Percentiles rank a stretch among this genome's conserved stretches.
phyloP scores from a whole-genome alignment of 352 stramenopile species.

The Globisporangium heterothallicum region DNA sequence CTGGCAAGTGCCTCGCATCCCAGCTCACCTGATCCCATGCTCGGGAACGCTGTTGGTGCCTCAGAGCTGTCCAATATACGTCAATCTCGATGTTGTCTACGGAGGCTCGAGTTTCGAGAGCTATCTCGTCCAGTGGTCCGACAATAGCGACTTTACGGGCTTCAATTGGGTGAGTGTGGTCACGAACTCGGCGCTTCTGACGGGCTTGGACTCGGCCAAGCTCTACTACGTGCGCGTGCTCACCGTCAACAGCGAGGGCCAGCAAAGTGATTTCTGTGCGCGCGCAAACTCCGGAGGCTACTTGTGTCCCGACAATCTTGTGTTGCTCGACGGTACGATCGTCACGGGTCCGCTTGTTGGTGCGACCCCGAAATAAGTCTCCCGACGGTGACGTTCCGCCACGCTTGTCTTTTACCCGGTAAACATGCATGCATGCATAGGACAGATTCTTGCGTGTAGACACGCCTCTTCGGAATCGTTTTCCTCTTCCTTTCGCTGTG shows the following conservation, averaged over 20 bases:
- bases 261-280: constrained; percentile 66
- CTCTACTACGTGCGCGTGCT: constrained; percentile 82
- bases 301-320: constrained; percentile 67
- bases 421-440: too few species aligned
- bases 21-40: constrained; percentile 65
- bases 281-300: constrained; percentile 47
- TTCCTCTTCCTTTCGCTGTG: too few species aligned
- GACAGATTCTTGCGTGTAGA: too few species aligned
- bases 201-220: constrained; percentile 61
- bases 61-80: constrained; percentile 46
- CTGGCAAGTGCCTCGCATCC: constrained; percentile 62
- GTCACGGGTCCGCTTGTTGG: constrained; percentile 51
- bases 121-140: constrained; percentile 93
- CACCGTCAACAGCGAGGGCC: constrained; percentile 71
- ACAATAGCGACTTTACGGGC: constrained; percentile 61
- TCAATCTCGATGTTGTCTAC: constrained; percentile 85
- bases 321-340: constrained; percentile 57
- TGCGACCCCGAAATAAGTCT: constrained; percentile 21
- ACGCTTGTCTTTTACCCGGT: too few species aligned
- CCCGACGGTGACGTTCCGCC: too few species aligned
- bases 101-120: constrained; percentile 86
- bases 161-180: constrained; percentile 63
- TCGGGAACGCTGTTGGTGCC: constrained; percentile 49
- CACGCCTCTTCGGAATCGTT: too few species aligned
- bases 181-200: constrained; percentile 51